These are phyloP conservation scores for Metschnikowia aberdeeniae DNA, from an alignment of 805 yeast genomes.

Conservation along the genomic window DNA sequence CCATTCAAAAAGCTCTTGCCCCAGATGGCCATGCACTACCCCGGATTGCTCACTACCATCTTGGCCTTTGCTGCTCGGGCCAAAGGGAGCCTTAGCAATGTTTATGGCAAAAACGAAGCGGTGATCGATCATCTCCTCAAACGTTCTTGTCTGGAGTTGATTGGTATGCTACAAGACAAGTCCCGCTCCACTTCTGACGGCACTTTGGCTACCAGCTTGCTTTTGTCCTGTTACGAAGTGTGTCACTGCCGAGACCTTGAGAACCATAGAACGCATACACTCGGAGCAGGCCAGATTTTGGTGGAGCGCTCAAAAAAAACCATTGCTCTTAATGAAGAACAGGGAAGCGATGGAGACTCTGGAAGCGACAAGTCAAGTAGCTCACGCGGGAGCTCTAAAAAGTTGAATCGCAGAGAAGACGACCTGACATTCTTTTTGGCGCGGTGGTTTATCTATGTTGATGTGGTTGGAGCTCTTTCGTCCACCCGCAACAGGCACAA, in stretches of 20 bases:
- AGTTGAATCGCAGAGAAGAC: constrained; percentile 23
- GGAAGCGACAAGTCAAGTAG: neutral
- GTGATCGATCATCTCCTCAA: constrained; percentile 51
- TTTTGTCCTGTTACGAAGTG: constrained; percentile 54
- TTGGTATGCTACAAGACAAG: constrained; percentile 47
- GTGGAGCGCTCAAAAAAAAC: constrained; percentile 36
- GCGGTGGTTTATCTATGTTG: constrained; percentile 68
- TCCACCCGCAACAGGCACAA: constrained; percentile 41
- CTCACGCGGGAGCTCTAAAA: neutral
- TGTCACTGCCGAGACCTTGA: constrained; percentile 42
- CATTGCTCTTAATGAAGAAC: neutral
- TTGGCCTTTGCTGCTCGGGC: constrained; percentile 41
- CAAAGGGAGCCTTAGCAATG: constrained; percentile 23
- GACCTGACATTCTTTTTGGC: constrained; percentile 52
- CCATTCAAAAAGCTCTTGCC: constrained; percentile 68
- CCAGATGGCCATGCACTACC: constrained; percentile 58
- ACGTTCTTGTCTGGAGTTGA: constrained; percentile 54
- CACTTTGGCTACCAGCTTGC: constrained; percentile 57
- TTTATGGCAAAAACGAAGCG: constrained; percentile 29
- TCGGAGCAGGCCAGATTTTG: constrained; percentile 65
- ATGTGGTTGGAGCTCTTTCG: constrained; percentile 59
- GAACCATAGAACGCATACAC: constrained; percentile 61
- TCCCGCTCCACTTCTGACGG: constrained; percentile 58
- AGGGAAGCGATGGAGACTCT: neutral
- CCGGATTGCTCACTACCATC: constrained; percentile 53